These are phyloP conservation scores for Diophrys appendiculata DNA, from an alignment of 73 alveolate species.

Conservation along the genomic window DNA sequence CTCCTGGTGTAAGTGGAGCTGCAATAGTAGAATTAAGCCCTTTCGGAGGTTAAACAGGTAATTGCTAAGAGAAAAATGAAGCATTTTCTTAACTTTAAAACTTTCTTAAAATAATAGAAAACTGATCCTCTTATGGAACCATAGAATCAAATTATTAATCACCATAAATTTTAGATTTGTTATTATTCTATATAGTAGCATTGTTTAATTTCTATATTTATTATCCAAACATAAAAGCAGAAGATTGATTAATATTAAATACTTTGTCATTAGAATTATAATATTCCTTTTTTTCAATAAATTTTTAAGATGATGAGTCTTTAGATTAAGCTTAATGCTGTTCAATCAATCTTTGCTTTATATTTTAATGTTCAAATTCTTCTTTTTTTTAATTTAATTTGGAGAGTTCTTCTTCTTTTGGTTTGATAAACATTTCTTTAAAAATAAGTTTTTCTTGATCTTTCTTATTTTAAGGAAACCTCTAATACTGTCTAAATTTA, in stretches of 20 bases:
- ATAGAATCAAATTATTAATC: conserved; percentile 27
- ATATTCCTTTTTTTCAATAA: conserved; percentile 1
- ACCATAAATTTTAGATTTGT: neutral
- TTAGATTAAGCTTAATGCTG: conserved; percentile 19
- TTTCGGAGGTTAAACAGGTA: conserved; percentile 96
- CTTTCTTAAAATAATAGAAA: conserved; percentile 44
- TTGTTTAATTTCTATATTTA: too few relatives aligned
- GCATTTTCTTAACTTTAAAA: conserved; percentile 16
- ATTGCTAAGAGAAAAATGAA: conserved; percentile 86
- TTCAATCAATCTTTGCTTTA: conserved; percentile 13
- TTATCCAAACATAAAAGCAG: neutral
- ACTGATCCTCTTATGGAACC: neutral
- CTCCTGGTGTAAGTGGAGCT: conserved; percentile 92
- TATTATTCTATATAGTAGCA: neutral
- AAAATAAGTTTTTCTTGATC: conserved; percentile 10
- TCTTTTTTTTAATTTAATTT: conserved; percentile 14
- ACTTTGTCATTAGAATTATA: neutral
- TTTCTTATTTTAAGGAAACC: neutral
- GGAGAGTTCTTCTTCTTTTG: conserved; percentile 37
- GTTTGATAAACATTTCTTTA: conserved; percentile 38
- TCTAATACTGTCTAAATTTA: neutral
- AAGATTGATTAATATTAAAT: conserved; percentile 1
- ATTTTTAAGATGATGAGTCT: conserved; percentile 22
- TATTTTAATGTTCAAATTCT: conserved; percentile 11
- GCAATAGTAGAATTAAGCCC: conserved; percentile 93